Conservation (phyloP, 1,284 basidiomycete species). For the Rhodotorula sp. region DNA sequence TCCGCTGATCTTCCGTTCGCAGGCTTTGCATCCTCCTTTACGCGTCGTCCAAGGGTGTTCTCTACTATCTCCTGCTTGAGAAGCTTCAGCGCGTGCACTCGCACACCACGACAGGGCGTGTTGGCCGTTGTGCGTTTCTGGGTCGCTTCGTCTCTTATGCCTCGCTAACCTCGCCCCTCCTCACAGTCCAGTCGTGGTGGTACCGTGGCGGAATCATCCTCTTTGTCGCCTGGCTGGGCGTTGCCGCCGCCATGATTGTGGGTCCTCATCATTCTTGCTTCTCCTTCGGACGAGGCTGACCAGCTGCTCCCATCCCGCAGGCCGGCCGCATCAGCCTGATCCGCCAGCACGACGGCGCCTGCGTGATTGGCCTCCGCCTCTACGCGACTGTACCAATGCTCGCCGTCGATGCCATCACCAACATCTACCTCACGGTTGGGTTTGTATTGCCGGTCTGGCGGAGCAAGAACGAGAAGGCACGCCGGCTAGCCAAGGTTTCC, state of each 20-base stretch:
- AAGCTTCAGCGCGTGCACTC: slow-evolving; percentile 52
- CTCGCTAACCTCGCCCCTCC: slow-evolving; percentile 41
- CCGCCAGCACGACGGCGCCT: slow-evolving; percentile 52
- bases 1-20: no score
- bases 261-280: no score
- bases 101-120: neutral
- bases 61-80: slow-evolving; percentile 48
- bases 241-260: slow-evolving; percentile 50
- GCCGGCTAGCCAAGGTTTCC: slow-evolving; percentile 29
- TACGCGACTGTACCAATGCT: slow-evolving; percentile 54
- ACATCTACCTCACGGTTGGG: slow-evolving; percentile 55
- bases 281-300: no score
- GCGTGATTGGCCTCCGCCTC: slow-evolving; percentile 56
- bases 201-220: slow-evolving; percentile 51
- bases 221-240: slow-evolving; percentile 50
- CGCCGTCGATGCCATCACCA: slow-evolving; percentile 54
- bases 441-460: slow-evolving; percentile 58
- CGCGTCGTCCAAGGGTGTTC: slow-evolving; percentile 49
- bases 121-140: slow-evolving; percentile 5
- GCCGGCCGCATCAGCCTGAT: slow-evolving; percentile 52
- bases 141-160: slow-evolving; percentile 34
- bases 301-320: neutral
- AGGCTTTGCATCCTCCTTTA: slow-evolving; percentile 54
- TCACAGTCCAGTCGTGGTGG: slow-evolving; percentile 48
- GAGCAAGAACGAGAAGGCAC: slow-evolving; percentile 51